phyloP scores from a whole-genome alignment of 768 basidiomycete genomes.

The Guyanaporus albipodus region DNA sequence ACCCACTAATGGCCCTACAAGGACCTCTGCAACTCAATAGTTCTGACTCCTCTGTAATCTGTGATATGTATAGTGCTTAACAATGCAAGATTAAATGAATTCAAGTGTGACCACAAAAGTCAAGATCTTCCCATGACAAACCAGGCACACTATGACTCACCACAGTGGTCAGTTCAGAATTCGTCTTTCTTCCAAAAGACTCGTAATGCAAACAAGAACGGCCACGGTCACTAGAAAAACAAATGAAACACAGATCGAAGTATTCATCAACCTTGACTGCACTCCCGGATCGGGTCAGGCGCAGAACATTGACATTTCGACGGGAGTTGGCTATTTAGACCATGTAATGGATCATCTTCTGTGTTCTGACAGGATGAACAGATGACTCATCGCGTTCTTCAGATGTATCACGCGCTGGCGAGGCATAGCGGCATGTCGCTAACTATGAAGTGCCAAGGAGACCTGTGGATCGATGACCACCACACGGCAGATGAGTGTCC shows the following conservation, averaged over 20 bases:
- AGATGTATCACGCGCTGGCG: constrained; percentile 98
- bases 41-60: too few relatives aligned
- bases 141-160: too few relatives aligned
- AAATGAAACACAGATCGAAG: constrained; percentile 87
- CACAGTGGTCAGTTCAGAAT: too few relatives aligned
- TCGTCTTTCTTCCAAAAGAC: too few relatives aligned
- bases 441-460: constrained; percentile 87
- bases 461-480: constrained; percentile 97
- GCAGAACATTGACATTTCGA: constrained; percentile 81
- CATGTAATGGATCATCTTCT: constrained; percentile 55
- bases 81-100: too few relatives aligned
- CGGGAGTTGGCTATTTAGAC: constrained; percentile 98
- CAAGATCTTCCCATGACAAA: too few relatives aligned
- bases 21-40: too few relatives aligned
- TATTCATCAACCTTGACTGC: constrained; percentile 79
- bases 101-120: too few relatives aligned
- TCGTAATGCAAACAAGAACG: constrained; percentile 51
- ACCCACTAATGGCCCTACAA: too few relatives aligned
- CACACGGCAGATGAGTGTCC: constrained; percentile 93
- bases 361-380: background rate
- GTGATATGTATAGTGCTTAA: too few relatives aligned
- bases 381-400: constrained; percentile 3
- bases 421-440: constrained; percentile 96
- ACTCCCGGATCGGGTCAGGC: constrained; percentile 52
- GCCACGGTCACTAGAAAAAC: constrained; percentile 81